These are phyloP conservation scores for Botrytis sinoallii DNA, from an alignment of 2,329 filamentous ascomycete genomes.

Conservation along the genomic window DNA sequence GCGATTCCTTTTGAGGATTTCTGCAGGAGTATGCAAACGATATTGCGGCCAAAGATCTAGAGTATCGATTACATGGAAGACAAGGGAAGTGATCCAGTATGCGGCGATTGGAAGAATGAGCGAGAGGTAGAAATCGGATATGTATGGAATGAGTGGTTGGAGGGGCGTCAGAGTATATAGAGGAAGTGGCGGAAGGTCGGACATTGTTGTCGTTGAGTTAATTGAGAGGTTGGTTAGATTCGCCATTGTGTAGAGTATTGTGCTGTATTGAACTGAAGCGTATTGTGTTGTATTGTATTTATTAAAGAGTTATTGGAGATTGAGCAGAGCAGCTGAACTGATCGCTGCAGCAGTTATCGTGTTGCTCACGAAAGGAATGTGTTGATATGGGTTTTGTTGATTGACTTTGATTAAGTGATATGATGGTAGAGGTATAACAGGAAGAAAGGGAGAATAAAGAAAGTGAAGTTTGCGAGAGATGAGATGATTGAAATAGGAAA, in stretches of 20 bases:
- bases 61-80: slow-evolving; percentile 80
- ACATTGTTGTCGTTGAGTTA: slow-evolving; percentile 39
- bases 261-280: not conserved
- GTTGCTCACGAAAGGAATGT: slow-evolving; percentile 37
- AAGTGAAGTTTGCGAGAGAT: not conserved
- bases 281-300: not conserved
- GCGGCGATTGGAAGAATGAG: slow-evolving; percentile 73
- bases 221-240: slow-evolving; percentile 46
- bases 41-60: slow-evolving; percentile 87
- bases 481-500: not conserved
- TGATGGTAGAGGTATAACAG: slow-evolving; percentile 7
- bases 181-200: slow-evolving; percentile 79
- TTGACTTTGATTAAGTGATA: not conserved
- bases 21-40: slow-evolving; percentile 89
- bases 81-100: slow-evolving; percentile 82
- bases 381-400: slow-evolving; percentile 12
- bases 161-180: slow-evolving; percentile 70
- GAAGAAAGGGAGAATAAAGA: slow-evolving; percentile 6
- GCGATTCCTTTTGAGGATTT: slow-evolving; percentile 86
- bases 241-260: slow-evolving; percentile 37
- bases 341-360: slow-evolving; percentile 36
- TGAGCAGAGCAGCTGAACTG: slow-evolving; percentile 11
- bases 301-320: not conserved
- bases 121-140: slow-evolving; percentile 78
- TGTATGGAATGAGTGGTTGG: slow-evolving; percentile 68